Conservation (phyloP, 108 stramenopile genomes). For the Pseudonitzschia delicatissima region DNA sequence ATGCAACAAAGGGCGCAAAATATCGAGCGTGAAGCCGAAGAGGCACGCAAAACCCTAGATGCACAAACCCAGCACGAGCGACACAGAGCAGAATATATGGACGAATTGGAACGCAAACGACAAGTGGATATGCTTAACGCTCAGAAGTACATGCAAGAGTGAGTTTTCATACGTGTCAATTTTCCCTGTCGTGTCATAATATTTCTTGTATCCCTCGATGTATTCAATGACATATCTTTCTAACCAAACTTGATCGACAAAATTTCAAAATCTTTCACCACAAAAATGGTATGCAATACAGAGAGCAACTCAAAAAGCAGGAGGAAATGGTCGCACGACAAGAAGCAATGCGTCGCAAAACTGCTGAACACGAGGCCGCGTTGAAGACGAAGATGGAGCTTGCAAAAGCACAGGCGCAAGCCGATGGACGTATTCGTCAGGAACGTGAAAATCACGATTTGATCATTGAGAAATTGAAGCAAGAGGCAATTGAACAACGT, state of each 20-base stretch:
- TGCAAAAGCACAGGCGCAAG: conserved; percentile 89
- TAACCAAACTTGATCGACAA: too few relatives aligned
- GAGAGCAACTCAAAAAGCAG: conserved; percentile 93
- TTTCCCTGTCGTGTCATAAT: background rate
- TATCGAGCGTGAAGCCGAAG: conserved; percentile 92
- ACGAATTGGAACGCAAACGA: conserved; percentile 95
- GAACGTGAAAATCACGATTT: conserved; percentile 97
- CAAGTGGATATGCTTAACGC: conserved; percentile 96
- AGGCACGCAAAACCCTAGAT: conserved; percentile 92
- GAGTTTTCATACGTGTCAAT: conserved; percentile 32
- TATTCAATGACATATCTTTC: background rate
- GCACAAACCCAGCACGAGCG: conserved; percentile 93
- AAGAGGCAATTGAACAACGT: conserved; percentile 85
- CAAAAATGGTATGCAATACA: conserved; percentile 12
- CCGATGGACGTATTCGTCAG: conserved; percentile 92
- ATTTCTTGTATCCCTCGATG: background rate
- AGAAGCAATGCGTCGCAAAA: conserved; percentile 95
- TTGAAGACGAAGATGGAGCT: conserved; percentile 86
- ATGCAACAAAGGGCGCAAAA: conserved; percentile 85
- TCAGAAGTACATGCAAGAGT: conserved; percentile 95
- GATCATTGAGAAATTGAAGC: conserved; percentile 79
- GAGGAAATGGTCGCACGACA: conserved; percentile 95
- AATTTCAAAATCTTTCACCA: too few relatives aligned
- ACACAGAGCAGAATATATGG: conserved; percentile 84
- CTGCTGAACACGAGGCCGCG: conserved; percentile 96